A percentile compares a stretch with the other conserved stretches of the same genome.
These are phyloP conservation scores for Sequoiadendron giganteum DNA, from an alignment of 75 land plant species.

Conservation along the genomic window DNA sequence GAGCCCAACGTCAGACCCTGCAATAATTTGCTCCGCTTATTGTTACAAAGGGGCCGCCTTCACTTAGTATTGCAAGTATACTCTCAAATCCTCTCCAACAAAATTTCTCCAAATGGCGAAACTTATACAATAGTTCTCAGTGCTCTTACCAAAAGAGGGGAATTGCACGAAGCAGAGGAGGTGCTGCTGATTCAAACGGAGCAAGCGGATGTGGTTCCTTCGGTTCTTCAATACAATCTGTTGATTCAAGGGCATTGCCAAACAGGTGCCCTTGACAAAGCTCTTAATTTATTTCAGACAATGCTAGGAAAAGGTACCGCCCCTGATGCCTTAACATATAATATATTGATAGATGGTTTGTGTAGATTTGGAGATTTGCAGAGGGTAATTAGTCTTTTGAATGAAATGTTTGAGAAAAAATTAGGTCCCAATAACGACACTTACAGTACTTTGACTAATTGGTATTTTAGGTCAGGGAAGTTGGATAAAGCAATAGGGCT, in stretches of 20 bases:
- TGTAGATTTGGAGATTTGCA: slow-evolving; percentile 31
- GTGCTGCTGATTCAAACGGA: slow-evolving; percentile 38
- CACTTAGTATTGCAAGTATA: slow-evolving; percentile 19
- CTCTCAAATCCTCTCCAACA: slow-evolving; percentile 33
- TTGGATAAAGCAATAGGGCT: slow-evolving; percentile 49
- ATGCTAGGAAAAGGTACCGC: slow-evolving; percentile 24
- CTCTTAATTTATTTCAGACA: slow-evolving; percentile 22
- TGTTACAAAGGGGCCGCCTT: slow-evolving; percentile 18
- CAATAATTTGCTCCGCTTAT: slow-evolving; percentile 30
- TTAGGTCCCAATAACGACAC: slow-evolving; percentile 51
- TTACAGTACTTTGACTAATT: slow-evolving; percentile 64
- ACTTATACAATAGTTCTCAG: slow-evolving; percentile 25
- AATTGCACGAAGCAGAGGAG: slow-evolving; percentile 45
- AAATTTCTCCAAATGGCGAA: slow-evolving; percentile 10
- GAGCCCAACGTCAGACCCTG: slow-evolving; percentile 24
- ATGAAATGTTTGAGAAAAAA: slow-evolving; percentile 39
- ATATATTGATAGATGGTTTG: slow-evolving; percentile 26
- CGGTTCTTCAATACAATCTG: slow-evolving; percentile 43
- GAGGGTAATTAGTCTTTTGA: slow-evolving; percentile 46
- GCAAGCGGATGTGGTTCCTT: slow-evolving; percentile 22
- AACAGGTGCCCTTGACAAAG: slow-evolving; percentile 35
- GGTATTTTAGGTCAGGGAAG: slow-evolving; percentile 55
- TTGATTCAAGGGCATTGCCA: slow-evolving; percentile 53
- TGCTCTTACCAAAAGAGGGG: slow-evolving; percentile 37
- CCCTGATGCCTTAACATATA: slow-evolving; percentile 29